Base-by-base conservation (phyloP, 495 filamentous ascomycete species). In the Penicillium arizonense region DNA sequence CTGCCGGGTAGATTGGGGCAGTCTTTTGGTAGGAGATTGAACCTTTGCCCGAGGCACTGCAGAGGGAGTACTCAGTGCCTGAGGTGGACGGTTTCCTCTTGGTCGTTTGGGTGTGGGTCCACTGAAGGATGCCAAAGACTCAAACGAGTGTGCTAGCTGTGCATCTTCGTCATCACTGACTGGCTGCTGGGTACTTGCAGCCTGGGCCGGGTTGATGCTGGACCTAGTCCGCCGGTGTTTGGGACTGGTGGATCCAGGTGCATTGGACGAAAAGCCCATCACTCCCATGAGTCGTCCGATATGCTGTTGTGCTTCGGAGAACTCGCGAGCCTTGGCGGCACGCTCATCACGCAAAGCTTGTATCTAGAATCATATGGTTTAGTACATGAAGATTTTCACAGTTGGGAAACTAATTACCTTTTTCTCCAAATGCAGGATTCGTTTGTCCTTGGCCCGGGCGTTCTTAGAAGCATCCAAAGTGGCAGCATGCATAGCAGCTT, bases 221-320 rank as follows among this genome's bases (percentile, higher is more conserved):
- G 62, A 58, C 33, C 55, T 60, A 11, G 62, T 37, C 11, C 55
- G 58, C 4, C 58, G 55, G 6, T 63, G 54, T 59, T 63, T 66
- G 47, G 39, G 59, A 16, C 58, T 46, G 21, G 52, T 57, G 11
- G 59, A 44, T n/a, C 60, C 58, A n/a, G 30, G 51, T 24, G 60
- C 40, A 4, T 65, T 58, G 18, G 62, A 44, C 6, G 67, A 68
- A 50, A 72, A 76, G 1, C 71, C 73, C 74, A 77, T 78, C 3
- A 81, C 70, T 14, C 56, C 62, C 71, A 79, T 77, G 7, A 79
- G 57, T 7, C 72, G 69, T 18, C 74, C 58, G 32, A 77, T 77
- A 18, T 79, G 74, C 38, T 79, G 71, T 50, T 79, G 76, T 13
- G 76, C 75, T 46, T 79, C 74, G 1, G 67, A 70, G 35, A 81